A percentile compares a stretch with the other conserved stretches of the same genome.
Evolutionary conservation across 2,329 filamentous ascomycete genomes (phyloP).

Genomic region (Colletotrichum musicola): DNA sequence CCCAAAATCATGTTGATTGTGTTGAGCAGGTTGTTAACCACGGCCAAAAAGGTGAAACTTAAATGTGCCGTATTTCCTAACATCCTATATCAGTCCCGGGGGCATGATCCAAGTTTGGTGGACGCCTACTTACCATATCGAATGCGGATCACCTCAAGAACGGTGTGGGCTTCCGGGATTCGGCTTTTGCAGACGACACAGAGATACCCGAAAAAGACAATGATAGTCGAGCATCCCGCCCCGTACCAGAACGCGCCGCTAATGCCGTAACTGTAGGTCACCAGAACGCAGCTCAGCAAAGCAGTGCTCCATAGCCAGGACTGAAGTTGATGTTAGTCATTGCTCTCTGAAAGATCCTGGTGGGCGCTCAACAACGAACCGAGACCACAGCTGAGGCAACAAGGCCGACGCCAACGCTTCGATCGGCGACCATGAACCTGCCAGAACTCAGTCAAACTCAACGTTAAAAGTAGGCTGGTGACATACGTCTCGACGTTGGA

Average conservation of each 20-base stretch:
- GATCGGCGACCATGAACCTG: conserved; percentile 66
- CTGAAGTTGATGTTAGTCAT: neutral
- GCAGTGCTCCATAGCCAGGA: conserved; percentile 69
- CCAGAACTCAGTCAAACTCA: neutral
- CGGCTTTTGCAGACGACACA: conserved; percentile 65
- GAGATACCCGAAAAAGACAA: conserved; percentile 64
- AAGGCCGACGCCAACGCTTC: conserved; percentile 62
- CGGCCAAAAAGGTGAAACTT: conserved; percentile 64
- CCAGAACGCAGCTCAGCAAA: conserved; percentile 61
- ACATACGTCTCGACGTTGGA: conserved; percentile 61
- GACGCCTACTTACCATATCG: conserved; percentile 55
- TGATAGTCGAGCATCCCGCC: conserved; percentile 67
- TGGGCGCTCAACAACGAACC: neutral
- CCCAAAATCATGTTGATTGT: conserved; percentile 67
- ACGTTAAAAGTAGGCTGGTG: neutral
- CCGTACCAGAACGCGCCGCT: conserved; percentile 70
- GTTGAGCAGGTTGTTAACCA: conserved; percentile 67
- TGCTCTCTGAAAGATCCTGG: neutral
- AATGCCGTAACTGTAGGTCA: conserved; percentile 67
- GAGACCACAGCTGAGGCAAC: conserved; percentile 67
- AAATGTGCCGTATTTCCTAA: conserved; percentile 54
- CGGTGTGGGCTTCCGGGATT: conserved; percentile 66
- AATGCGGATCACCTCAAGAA: conserved; percentile 65
- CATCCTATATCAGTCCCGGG: neutral
- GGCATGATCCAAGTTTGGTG: too few relatives aligned